Percentiles rank a stretch among this genome's conserved stretches.
Conservation (phyloP, 805 yeast species). For the Candida bentonensis region DNA sequence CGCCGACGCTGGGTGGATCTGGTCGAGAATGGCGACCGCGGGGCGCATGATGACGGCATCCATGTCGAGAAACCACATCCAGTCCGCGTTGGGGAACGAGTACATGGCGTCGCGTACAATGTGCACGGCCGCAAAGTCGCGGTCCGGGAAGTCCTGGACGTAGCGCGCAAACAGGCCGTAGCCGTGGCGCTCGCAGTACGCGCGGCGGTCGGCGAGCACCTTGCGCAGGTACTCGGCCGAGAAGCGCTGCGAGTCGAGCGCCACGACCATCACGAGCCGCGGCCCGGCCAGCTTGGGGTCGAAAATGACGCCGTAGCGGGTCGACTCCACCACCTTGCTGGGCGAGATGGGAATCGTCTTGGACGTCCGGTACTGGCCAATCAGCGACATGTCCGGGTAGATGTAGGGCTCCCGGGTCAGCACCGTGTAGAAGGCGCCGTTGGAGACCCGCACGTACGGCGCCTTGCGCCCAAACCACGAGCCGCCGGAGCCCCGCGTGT, state of each 20-base stretch:
- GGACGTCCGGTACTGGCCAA: conserved; percentile 15
- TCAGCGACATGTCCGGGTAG: conserved; percentile 14
- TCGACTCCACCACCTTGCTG: conserved; percentile 10
- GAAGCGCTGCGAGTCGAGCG: conserved; percentile 59
- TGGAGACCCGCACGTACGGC: neutral
- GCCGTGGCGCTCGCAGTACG: conserved; percentile 60
- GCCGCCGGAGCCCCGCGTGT: neutral
- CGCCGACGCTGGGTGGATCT: conserved; percentile 42
- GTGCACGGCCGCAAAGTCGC: conserved; percentile 13
- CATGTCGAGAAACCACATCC: conserved; percentile 72
- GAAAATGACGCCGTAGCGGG: conserved; percentile 12
- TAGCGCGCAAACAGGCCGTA: conserved; percentile 74
- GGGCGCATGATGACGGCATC: conserved; percentile 56
- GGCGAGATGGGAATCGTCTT: conserved; percentile 14
- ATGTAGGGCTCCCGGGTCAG: conserved; percentile 9
- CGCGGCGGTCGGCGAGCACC: conserved; percentile 67
- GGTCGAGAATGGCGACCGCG: conserved; percentile 42
- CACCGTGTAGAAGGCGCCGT: conserved; percentile 1
- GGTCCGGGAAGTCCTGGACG: conserved; percentile 54
- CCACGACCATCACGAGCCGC: conserved; percentile 52
- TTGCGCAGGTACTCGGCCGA: conserved; percentile 43
- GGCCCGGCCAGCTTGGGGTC: conserved; percentile 12
- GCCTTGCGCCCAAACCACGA: conserved; percentile 1
- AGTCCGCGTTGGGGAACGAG: conserved; percentile 73
- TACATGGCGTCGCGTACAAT: conserved; percentile 48